These are phyloP conservation scores for Candida sithepensis DNA, from an alignment of 805 yeast genomes.

Conservation along the genomic window DNA sequence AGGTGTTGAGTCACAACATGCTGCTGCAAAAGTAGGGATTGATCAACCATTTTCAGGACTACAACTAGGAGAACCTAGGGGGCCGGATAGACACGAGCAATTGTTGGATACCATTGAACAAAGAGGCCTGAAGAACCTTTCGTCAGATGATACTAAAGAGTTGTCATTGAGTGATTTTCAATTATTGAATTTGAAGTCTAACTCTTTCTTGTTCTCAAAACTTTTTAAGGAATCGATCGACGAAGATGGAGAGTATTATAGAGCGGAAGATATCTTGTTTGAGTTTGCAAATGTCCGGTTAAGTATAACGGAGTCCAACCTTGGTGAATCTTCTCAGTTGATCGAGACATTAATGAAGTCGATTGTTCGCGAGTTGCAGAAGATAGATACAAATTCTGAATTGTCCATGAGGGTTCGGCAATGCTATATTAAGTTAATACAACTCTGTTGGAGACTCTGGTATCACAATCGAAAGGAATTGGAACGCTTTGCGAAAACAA, in stretches of 20 bases:
- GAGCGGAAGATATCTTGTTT: constrained; percentile 12
- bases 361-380: constrained; percentile 6
- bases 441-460: constrained; percentile 23
- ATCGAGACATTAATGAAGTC: constrained; percentile 10
- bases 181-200: constrained; percentile 5
- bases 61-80: too few species aligned
- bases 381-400: neutral
- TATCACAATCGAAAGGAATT: constrained; percentile 8
- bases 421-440: constrained; percentile 21
- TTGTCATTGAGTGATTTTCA: constrained; percentile 10
- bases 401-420: constrained; percentile 18
- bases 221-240: constrained; percentile 14
- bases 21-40: too few species aligned
- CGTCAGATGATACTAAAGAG: neutral
- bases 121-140: neutral
- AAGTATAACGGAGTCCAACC: constrained; percentile 11
- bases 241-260: constrained; percentile 16
- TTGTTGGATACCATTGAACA: neutral
- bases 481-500: constrained; percentile 12
- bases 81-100: too few species aligned
- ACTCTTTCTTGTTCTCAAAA: constrained; percentile 15
- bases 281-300: constrained; percentile 14
- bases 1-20: constrained; percentile 3
- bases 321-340: constrained; percentile 6
- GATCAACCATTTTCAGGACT: too few species aligned